Evolutionary conservation across 257 asterid species (phyloP).

Genomic region (Sherardia arvensis): DNA sequence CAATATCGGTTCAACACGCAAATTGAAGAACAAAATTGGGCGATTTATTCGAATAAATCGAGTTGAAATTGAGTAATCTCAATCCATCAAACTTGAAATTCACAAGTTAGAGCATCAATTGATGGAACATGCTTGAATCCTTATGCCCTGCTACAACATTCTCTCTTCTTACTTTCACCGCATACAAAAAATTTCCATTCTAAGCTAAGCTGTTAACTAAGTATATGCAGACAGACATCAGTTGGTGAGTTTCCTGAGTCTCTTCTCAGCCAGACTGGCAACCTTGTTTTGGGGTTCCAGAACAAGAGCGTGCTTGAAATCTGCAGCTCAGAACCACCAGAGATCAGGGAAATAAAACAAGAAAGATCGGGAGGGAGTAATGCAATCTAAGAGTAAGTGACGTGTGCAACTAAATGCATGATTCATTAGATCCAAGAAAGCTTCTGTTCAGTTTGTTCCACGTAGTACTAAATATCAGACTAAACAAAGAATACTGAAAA

Average conservation of each 20-base stretch:
- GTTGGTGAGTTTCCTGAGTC: slow-evolving; percentile 53
- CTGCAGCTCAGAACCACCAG: slow-evolving; percentile 29
- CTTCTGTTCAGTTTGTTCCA: too few relatives aligned
- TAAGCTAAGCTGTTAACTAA: neutral
- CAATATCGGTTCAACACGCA: neutral
- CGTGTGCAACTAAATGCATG: neutral
- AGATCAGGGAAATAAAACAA: neutral
- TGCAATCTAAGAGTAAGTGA: neutral
- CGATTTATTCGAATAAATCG: too few relatives aligned
- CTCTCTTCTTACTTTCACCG: neutral
- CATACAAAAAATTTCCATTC: neutral
- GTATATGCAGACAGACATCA: slow-evolving; percentile 20
- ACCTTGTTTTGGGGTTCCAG: slow-evolving; percentile 90
- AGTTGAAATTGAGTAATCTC: too few relatives aligned
- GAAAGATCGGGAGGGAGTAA: neutral
- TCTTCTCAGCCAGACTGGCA: slow-evolving; percentile 62
- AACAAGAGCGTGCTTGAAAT: slow-evolving; percentile 87
- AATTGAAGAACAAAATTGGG: too few relatives aligned
- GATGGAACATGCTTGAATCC: neutral
- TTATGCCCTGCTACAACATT: neutral
- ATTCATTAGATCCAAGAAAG: too few relatives aligned
- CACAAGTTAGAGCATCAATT: too few relatives aligned
- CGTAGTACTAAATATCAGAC: too few relatives aligned
- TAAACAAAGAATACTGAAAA: too few relatives aligned
- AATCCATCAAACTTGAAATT: too few relatives aligned